Conservation (phyloP, 495 filamentous ascomycete genomes). For the Penicillium psychrofluorescens region DNA sequence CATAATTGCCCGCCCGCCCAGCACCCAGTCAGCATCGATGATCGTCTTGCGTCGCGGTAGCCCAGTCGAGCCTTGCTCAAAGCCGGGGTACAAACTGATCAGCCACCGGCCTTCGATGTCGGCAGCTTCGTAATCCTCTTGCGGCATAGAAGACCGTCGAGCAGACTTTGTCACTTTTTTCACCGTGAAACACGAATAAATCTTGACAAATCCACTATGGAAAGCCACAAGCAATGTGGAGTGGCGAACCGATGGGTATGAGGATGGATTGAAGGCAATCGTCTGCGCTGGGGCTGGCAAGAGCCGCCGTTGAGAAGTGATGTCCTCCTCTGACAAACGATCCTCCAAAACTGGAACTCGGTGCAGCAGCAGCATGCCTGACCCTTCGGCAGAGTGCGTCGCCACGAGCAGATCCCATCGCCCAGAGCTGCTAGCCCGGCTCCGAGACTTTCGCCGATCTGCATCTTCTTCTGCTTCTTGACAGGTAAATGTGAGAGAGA, state of each 20-base stretch:
- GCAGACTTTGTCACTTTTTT: constrained; percentile 18
- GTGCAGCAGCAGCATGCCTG: constrained; percentile 53
- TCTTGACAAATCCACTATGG: constrained; percentile 58
- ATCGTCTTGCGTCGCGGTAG: constrained; percentile 60
- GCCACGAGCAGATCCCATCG: constrained; percentile 52
- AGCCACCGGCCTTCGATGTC: constrained; percentile 51
- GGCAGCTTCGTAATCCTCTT: constrained; percentile 24
- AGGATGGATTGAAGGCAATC: constrained; percentile 67
- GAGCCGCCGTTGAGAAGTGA: constrained; percentile 55
- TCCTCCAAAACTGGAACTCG: constrained; percentile 38
- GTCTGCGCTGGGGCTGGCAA: constrained; percentile 57
- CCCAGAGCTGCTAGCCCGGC: constrained; percentile 12
- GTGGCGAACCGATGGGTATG: constrained; percentile 50
- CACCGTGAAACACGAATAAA: constrained; percentile 47
- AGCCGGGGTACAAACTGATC: constrained; percentile 62
- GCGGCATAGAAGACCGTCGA: constrained; percentile 16
- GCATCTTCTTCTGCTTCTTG: constrained; percentile 25
- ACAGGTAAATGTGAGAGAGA: constrained; percentile 61
- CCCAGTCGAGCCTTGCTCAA: constrained; percentile 36
- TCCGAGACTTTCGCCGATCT: constrained; percentile 21
- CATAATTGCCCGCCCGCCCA: constrained; percentile 70
- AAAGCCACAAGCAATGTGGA: constrained; percentile 61
- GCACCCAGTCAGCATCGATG: constrained; percentile 75
- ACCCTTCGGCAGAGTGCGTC: constrained; percentile 59
- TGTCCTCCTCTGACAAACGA: constrained; percentile 30